Evolutionary conservation across 1,284 basidiomycete species (phyloP), one percentile per base, ranked within the genome.

Genomic region (Neonothopanus nambi): DNA sequence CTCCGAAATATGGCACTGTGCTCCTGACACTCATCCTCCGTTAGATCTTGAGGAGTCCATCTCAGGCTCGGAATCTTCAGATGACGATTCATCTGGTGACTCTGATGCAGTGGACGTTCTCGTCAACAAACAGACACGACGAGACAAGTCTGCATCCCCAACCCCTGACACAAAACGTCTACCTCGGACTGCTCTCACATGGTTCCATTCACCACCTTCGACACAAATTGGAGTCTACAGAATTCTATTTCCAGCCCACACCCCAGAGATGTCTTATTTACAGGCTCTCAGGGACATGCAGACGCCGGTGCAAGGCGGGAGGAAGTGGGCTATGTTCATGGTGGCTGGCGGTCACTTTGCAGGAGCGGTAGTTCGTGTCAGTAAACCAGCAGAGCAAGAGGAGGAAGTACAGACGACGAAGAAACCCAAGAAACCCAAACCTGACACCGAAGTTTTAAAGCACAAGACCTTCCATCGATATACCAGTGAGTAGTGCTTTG

Each of bases 381-480:
- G 82, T 57, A 67, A 77, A 59, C 57, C 79, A 65, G 65, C 77
- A 55, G 72, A 77, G 23, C 77, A 77, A 17, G 72, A 65, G 37
- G 70, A 77, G 35, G 71, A 69, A 24, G 67, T 57, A 30, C 65
- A 66, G 28, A 51, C 48, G 51, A 80, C 76, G 62, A 83, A 83
- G 57, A 86, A 83, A 61, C 78, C 77, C 58, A 83, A 71, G 68
- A 85, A 70, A 58, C 76, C 81, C 0, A 85, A 79, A 61, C 75
- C 83, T 3, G 85, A 89, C 47, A 83, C 87, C 2, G 87, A 95
- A 63, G 82, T 99, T 2, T 64, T 99, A 39, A 79, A 80, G 56
- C 93, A 97, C 67, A 99, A 99, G 73, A 98, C 97, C 0, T 99
- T 98, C 70, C 97, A 99, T 70, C 87, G 97, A 6, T 99, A 99